Evolutionary conservation across 148 eudicot species (phyloP), one percentile per base, ranked within the genome.

Genomic region (Fagopyrum esculentum): DNA sequence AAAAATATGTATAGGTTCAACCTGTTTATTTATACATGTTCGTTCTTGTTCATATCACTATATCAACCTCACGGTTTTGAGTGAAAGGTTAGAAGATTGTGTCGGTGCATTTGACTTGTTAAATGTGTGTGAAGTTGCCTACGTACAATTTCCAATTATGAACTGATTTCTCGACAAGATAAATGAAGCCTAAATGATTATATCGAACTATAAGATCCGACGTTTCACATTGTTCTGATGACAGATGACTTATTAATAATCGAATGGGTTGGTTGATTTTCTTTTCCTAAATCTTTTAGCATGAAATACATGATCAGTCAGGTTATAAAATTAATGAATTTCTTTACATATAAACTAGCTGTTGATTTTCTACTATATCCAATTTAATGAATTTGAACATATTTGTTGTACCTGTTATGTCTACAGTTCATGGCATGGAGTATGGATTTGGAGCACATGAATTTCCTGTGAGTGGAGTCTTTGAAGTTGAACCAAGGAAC

Each of bases 361-460:
- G 46, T 66, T 66, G 71, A 40, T 64, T 35, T 35, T 64, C 70
- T 8, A 30, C n/a, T 64, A 6, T 63, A 45, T 57, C 35, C 1
- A 35, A 64, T 22, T 64, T 13, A 3, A 35, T 12, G 45, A 30
- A 12, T 66, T 46, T 66, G 71, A 66, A 43, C 71, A 40, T 66
- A 4, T 66, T 9, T 12, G 3, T 16, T 66, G 19, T 66, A 13
- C 47, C 15, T 66, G 10, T 17, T 47, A 26, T 71, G 43, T 35
- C 40, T 45, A 19, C 86, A 92, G 97, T 92, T 71, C 90, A 89
- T 80, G 97, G 97, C 47, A 87, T 84, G 91, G 94, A 92, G 83
- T 92, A 92, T 83, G 97, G 89, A 82, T 92, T 84, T 81, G 97
- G 97, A 70, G 97, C 97, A 16, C 97, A 92, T 74, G 97, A 92